These are phyloP conservation scores for Apium graveolens DNA, from an alignment of 129 eudicot genomes.

Conservation along the genomic window DNA sequence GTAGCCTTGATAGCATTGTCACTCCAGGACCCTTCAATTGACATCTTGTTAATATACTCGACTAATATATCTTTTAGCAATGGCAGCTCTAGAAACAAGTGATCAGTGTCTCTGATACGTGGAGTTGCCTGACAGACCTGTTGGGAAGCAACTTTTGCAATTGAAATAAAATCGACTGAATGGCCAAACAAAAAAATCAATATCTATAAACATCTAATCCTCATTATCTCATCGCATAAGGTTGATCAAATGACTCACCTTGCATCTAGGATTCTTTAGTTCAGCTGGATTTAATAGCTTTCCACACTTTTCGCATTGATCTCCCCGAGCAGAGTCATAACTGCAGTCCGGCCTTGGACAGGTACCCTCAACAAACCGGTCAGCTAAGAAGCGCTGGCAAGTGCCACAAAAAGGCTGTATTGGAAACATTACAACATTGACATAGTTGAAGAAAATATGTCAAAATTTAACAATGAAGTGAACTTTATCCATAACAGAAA, in stretches of 20 bases:
- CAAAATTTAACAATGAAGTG: not conserved
- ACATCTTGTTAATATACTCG: slow-evolving; percentile 19
- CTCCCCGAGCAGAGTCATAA: slow-evolving; percentile 21
- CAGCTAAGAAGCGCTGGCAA: slow-evolving; percentile 26
- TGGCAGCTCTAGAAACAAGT: slow-evolving; percentile 29
- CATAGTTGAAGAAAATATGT: not conserved
- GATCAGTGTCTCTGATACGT: slow-evolving; percentile 22
- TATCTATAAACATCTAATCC: not conserved
- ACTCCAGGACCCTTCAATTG: slow-evolving; percentile 27
- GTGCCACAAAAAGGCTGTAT: slow-evolving; percentile 23
- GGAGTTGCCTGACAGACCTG: slow-evolving; percentile 21
- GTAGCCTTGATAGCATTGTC: slow-evolving; percentile 24
- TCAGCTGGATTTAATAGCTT: slow-evolving; percentile 21
- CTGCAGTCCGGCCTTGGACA: slow-evolving; percentile 26
- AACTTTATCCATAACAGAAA: not conserved
- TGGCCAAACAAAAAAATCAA: not conserved
- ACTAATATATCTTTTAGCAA: slow-evolving; percentile 16
- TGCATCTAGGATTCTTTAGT: slow-evolving; percentile 21
- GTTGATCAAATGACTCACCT: slow-evolving; percentile 6
- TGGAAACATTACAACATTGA: not conserved
- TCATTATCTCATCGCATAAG: not conserved
- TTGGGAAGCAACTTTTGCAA: slow-evolving; percentile 1
- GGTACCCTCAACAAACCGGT: slow-evolving; percentile 27
- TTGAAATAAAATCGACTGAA: not conserved
- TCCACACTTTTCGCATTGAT: slow-evolving; percentile 22